phyloP scores from a whole-genome alignment of 2,329 filamentous ascomycete genomes.

The Aaosphaeria arxii region DNA sequence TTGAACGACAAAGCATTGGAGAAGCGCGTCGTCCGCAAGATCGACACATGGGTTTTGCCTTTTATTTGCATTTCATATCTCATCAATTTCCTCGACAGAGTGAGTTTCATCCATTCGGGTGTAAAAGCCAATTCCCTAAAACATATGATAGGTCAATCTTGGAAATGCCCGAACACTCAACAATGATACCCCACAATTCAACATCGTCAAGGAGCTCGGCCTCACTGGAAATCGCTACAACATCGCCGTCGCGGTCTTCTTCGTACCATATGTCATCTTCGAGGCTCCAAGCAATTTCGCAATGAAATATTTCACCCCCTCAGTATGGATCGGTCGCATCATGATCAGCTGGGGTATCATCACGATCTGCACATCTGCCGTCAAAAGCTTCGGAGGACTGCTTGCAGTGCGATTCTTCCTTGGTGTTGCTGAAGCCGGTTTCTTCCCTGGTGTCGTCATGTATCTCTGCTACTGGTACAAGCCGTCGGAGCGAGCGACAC shows the following conservation, averaged over 20 bases:
- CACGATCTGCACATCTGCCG: constrained; percentile 67
- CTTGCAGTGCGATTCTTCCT: constrained; percentile 52
- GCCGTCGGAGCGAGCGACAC: constrained; percentile 69
- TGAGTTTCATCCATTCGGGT: neutral
- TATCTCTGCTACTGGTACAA: constrained; percentile 82
- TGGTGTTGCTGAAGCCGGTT: constrained; percentile 67
- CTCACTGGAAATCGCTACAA: constrained; percentile 14
- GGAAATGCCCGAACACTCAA: constrained; percentile 19
- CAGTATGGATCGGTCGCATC: constrained; percentile 47
- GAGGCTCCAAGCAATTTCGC: constrained; percentile 57
- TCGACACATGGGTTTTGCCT: constrained; percentile 15
- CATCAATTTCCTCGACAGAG: constrained; percentile 17
- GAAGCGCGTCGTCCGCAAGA: constrained; percentile 14
- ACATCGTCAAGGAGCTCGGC: constrained; percentile 13
- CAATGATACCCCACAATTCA: constrained; percentile 12
- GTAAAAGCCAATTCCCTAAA: neutral
- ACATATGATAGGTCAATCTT: constrained; percentile 11
- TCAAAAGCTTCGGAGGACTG: constrained; percentile 57
- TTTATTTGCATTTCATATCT: constrained; percentile 19
- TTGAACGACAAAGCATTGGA: constrained; percentile 16
- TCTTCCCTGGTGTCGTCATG: constrained; percentile 45
- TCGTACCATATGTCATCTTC: constrained; percentile 58
- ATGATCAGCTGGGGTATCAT: constrained; percentile 69
- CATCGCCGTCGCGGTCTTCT: constrained; percentile 25
- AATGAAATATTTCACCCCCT: constrained; percentile 36